Conservation (phyloP, 1,139 yeast species). For the Wickerhamomyces sp. region DNA sequence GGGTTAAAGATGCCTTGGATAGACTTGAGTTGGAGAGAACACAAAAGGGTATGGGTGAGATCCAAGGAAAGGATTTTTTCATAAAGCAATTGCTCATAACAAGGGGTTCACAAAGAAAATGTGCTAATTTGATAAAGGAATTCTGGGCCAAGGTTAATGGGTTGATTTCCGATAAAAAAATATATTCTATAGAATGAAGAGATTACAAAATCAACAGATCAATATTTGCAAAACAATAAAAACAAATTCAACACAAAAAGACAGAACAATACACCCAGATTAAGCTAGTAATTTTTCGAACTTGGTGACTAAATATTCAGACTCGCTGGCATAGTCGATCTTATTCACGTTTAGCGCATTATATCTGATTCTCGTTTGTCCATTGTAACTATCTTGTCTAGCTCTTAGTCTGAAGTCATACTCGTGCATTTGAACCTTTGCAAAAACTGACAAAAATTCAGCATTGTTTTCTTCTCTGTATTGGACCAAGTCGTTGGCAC, state of each 20-base stretch:
- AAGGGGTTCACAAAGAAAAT: slow-evolving; percentile 54
- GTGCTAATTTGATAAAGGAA: slow-evolving; percentile 50
- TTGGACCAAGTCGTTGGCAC: slow-evolving; percentile 63
- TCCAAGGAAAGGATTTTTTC: slow-evolving; percentile 30
- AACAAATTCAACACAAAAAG: not conserved
- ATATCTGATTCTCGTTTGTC: slow-evolving; percentile 70
- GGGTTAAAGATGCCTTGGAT: slow-evolving; percentile 37
- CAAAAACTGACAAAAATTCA: slow-evolving; percentile 44
- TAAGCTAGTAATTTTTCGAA: slow-evolving; percentile 36
- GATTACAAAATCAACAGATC: not conserved
- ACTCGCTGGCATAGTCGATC: slow-evolving; percentile 58
- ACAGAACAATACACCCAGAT: slow-evolving; percentile 8
- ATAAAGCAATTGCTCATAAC: slow-evolving; percentile 53
- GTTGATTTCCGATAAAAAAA: slow-evolving; percentile 17
- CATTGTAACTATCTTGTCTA: slow-evolving; percentile 78
- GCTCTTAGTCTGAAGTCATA: slow-evolving; percentile 75
- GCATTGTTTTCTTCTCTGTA: slow-evolving; percentile 45
- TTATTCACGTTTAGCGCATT: slow-evolving; percentile 53
- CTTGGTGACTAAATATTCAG: slow-evolving; percentile 49
- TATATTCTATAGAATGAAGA: not conserved
- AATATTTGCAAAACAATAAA: not conserved
- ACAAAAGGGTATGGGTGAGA: slow-evolving; percentile 14
- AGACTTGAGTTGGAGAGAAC: slow-evolving; percentile 28
- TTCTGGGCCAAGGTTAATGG: slow-evolving; percentile 55
- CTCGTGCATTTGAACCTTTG: slow-evolving; percentile 59